Evolutionary conservation across 2,329 filamentous ascomycete genomes (phyloP).

Genomic region (Metarhizium album): DNA sequence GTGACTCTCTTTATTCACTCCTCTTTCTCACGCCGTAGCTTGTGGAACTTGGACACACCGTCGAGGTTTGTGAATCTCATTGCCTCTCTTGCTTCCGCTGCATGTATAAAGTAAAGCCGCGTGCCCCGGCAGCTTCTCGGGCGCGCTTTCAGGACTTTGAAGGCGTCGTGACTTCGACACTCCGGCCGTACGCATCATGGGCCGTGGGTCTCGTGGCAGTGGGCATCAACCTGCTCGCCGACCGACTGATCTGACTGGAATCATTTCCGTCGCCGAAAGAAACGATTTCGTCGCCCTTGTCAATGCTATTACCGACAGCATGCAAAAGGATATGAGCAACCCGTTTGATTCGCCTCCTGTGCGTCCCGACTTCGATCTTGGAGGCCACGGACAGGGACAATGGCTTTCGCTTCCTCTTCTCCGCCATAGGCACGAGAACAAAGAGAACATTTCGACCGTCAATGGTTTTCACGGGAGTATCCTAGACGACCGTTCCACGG

Average conservation of each 20-base stretch:
- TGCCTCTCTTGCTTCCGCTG: neutral
- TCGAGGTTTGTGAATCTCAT: neutral
- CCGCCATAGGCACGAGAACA: constrained; percentile 11
- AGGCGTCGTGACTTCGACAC: neutral
- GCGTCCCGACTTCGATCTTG: constrained; percentile 19
- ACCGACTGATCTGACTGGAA: constrained; percentile 39
- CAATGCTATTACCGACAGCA: constrained; percentile 40
- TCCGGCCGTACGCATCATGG: constrained; percentile 20
- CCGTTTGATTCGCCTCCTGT: constrained; percentile 39
- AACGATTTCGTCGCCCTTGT: constrained; percentile 42
- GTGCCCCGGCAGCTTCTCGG: neutral
- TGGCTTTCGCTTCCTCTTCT: constrained; percentile 26
- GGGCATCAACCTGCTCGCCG: constrained; percentile 26
- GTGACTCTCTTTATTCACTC: neutral
- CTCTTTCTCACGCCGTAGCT: neutral
- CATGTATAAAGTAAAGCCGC: neutral
- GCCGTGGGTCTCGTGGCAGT: constrained; percentile 25
- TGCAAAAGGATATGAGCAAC: constrained; percentile 40
- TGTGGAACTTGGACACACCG: neutral
- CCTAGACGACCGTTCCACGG: constrained; percentile 8
- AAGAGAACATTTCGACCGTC: constrained; percentile 11
- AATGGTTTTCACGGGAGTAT: constrained; percentile 5
- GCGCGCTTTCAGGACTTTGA: neutral
- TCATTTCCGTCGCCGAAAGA: constrained; percentile 37
- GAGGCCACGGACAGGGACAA: constrained; percentile 20